Evolutionary conservation across 208 protist genomes (phyloP).

Genomic region (Spironucleus salmonicida): DNA sequence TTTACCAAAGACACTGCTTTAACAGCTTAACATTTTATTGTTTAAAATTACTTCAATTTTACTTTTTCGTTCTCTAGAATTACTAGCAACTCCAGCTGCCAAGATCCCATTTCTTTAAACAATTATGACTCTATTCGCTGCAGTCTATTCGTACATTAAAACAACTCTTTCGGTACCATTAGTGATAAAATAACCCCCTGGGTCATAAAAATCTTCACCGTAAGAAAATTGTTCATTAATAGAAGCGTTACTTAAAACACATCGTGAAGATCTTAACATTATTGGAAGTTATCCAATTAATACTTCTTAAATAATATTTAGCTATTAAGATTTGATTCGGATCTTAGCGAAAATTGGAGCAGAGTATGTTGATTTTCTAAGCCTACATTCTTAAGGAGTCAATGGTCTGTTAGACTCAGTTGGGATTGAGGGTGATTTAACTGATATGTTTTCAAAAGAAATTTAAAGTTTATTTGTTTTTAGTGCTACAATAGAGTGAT

Average conservation of each 20-base stretch:
- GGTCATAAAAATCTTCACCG: constrained; percentile 25
- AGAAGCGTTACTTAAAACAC: constrained; percentile 75
- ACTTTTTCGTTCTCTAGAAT: constrained; percentile 63
- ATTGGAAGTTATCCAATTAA: constrained; percentile 92
- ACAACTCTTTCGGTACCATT: constrained; percentile 41
- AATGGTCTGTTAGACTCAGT: constrained; percentile 51
- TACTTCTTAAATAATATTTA: constrained; percentile 53
- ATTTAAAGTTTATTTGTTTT: constrained; percentile 49
- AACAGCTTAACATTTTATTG: constrained; percentile 75
- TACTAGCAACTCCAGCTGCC: constrained; percentile 8
- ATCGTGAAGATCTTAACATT: constrained; percentile 91
- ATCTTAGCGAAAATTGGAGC: constrained; percentile 63
- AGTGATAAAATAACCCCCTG: constrained; percentile 31
- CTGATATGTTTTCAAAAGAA: constrained; percentile 70
- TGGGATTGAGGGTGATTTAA: constrained; percentile 59
- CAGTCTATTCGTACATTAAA: constrained; percentile 75
- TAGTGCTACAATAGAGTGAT: not conserved
- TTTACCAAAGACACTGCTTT: constrained; percentile 67
- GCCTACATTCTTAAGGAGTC: constrained; percentile 73
- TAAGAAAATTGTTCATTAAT: no score
- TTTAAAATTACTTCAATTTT: constrained; percentile 73
- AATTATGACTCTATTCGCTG: constrained; percentile 90
- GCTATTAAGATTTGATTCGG: constrained; percentile 57
- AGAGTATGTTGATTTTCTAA: constrained; percentile 83
- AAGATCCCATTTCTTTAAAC: constrained; percentile 56